Evolutionary conservation across 2,329 filamentous ascomycete genomes (phyloP).

Genomic region (Nectriaceae sp.): DNA sequence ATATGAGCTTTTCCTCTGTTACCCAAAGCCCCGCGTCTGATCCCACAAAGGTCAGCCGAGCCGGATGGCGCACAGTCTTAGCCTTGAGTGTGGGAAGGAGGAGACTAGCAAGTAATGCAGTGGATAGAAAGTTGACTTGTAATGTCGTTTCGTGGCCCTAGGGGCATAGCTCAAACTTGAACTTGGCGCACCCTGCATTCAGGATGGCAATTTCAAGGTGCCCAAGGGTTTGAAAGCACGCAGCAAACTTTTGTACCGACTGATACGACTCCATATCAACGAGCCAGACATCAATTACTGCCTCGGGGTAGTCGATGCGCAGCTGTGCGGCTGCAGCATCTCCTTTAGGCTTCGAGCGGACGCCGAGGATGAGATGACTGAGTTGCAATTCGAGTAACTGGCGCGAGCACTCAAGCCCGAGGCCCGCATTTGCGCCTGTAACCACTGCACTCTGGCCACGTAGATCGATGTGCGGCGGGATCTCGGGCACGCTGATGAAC

Average conservation of each 20-base stretch:
- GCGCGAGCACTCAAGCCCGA: constrained; percentile 44
- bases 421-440: constrained; percentile 45
- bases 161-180: constrained; percentile 10
- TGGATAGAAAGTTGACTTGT: constrained; percentile 40
- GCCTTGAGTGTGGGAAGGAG: background rate
- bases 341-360: background rate
- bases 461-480: constrained; percentile 22
- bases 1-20: constrained; percentile 18
- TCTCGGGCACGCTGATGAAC: constrained; percentile 12
- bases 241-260: background rate
- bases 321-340: constrained; percentile 4
- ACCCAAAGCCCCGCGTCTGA: constrained; percentile 27
- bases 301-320: constrained; percentile 2
- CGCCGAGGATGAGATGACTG: background rate
- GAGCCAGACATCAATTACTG: constrained; percentile 8
- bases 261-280: constrained; percentile 11
- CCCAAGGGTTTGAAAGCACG: background rate
- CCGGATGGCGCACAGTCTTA: constrained; percentile 26
- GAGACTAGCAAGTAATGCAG: constrained; percentile 14
- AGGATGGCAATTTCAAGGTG: background rate
- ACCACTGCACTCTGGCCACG: constrained; percentile 42
- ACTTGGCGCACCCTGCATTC: constrained; percentile 9
- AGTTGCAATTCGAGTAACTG: constrained; percentile 24
- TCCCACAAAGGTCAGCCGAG: constrained; percentile 26
- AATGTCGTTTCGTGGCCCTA: constrained; percentile 41